Evolutionary conservation across 192 early-diverging fungal genomes (phyloP).

Genomic region (Coemansia sp.): DNA sequence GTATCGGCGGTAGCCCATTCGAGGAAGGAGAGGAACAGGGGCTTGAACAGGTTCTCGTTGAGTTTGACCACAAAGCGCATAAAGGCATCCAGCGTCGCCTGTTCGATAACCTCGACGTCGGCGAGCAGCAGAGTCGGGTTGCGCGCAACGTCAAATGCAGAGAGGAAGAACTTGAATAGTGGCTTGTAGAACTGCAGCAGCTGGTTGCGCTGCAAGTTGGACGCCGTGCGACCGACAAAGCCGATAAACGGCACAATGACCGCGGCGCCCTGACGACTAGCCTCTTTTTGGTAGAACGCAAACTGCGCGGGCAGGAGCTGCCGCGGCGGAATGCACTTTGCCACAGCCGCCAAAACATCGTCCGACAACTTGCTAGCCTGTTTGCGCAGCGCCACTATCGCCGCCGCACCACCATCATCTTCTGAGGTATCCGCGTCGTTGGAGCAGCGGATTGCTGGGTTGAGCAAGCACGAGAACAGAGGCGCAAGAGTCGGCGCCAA

Average conservation of each 20-base stretch:
- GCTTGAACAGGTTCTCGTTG: conserved; percentile 95
- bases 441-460: conserved; percentile 15
- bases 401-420: background rate
- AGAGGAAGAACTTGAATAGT: conserved; percentile 87
- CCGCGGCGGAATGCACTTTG: conserved; percentile 37
- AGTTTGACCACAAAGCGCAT: conserved; percentile 85
- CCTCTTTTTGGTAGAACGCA: conserved; percentile 56
- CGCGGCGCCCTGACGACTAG: conserved; percentile 54
- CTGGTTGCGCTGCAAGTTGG: conserved; percentile 64
- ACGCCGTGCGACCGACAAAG: conserved; percentile 69
- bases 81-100: conserved; percentile 72
- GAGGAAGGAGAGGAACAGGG: conserved; percentile 85
- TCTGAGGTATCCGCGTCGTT: background rate
- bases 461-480: conserved; percentile 38
- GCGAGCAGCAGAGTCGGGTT: conserved; percentile 30
- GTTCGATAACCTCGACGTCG: conserved; percentile 64
- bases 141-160: conserved; percentile 63
- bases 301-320: conserved; percentile 53
- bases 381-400: conserved; percentile 17
- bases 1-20: conserved; percentile 44
- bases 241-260: conserved; percentile 67
- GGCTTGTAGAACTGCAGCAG: conserved; percentile 76
- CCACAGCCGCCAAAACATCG: conserved; percentile 32
- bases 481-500: conserved; percentile 47
- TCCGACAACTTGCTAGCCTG: conserved; percentile 23